Percentiles rank a stretch among this genome's conserved stretches.
Conservation (phyloP, 306 rosid genomes). For the Crotalaria pallida region DNA sequence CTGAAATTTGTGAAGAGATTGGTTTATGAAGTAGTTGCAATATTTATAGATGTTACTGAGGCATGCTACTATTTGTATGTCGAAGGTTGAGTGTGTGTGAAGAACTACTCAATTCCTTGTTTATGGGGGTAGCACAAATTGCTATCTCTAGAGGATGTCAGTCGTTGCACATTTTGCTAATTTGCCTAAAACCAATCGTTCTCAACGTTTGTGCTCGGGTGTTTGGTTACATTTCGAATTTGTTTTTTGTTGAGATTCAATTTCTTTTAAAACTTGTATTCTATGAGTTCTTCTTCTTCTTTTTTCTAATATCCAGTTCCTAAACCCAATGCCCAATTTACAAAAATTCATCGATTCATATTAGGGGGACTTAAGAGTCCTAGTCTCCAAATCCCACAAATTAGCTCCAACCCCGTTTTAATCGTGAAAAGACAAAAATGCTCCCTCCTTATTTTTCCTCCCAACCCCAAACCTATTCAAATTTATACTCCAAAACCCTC, state of each 20-base stretch:
- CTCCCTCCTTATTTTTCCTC: too few relatives aligned
- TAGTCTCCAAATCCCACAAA: too few relatives aligned
- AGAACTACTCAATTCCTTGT: constrained; percentile 80
- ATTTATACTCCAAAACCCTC: too few relatives aligned
- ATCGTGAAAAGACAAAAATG: too few relatives aligned
- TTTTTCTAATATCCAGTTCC: too few relatives aligned
- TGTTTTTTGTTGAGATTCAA: neutral
- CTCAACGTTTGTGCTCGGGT: constrained; percentile 93
- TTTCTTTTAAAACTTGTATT: constrained; percentile 13
- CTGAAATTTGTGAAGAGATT: constrained; percentile 75
- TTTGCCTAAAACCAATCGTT: constrained; percentile 87
- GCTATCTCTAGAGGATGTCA: constrained; percentile 87
- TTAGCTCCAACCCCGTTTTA: too few relatives aligned
- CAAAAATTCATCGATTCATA: too few relatives aligned
- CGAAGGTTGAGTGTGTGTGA: constrained; percentile 81
- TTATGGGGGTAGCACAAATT: constrained; percentile 73
- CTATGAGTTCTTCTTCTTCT: too few relatives aligned
- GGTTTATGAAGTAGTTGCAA: constrained; percentile 81
- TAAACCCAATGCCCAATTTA: too few relatives aligned
- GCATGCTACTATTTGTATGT: constrained; percentile 94
- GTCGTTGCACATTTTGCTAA: constrained; percentile 84
- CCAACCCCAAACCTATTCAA: too few relatives aligned
- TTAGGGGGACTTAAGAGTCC: too few relatives aligned
- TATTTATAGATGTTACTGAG: constrained; percentile 90
- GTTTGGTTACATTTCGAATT: constrained; percentile 19